Base-by-base conservation (phyloP, 169 alveolate species). In the Plasmodium ovale region DNA sequence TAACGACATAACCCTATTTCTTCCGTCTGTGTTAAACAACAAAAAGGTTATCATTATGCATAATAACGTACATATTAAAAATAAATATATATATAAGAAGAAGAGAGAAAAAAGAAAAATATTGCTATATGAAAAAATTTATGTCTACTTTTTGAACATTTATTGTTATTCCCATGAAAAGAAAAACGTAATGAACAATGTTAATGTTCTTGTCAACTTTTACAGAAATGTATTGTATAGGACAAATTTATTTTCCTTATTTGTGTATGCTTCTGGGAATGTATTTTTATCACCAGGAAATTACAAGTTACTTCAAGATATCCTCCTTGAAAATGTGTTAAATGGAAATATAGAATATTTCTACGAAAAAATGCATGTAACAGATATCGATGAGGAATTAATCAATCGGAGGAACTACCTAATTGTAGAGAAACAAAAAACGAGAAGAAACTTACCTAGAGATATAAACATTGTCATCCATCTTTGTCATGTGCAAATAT, bases 21-120 rank as follows among this genome's bases (percentile, higher is more conserved):
- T 49, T 9, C 88, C 88, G 1, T 53, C 71, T 2, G 21, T 77
- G 29, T 7, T 12, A 1, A 62, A 77, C 31, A 77, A 77, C 39
- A 77, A 56, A 31, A 62, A 77, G 2, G 4, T 77, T 35, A 27
- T 77, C 25, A n/a, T 77, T 9, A 16, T 37, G n/a, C 56, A 77
- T 19, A 77, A 31, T 47, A 68, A 64, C 25, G 25, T 77, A 42
- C n/a, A 44, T 14, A 54, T 77, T 60, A 77, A 67, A 39, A 77
- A 77, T 68, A 62, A 77, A 62, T 39, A 42, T 16, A 21, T 60
- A 53, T 21, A 44, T 3, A 54, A 74, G 16, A 74, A 58, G 23
- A 33, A 72, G 2, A 12, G 25, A 14, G 39, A 39, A 21, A 23
- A 58, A 42, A 62, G 29, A 25, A 77, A n/a, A 62, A 56, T 72